Evolutionary conservation across 176 grass and related monocot genomes (phyloP), one percentile per base, ranked within the genome.

Genomic region (Ampelocalamus luodianensis): DNA sequence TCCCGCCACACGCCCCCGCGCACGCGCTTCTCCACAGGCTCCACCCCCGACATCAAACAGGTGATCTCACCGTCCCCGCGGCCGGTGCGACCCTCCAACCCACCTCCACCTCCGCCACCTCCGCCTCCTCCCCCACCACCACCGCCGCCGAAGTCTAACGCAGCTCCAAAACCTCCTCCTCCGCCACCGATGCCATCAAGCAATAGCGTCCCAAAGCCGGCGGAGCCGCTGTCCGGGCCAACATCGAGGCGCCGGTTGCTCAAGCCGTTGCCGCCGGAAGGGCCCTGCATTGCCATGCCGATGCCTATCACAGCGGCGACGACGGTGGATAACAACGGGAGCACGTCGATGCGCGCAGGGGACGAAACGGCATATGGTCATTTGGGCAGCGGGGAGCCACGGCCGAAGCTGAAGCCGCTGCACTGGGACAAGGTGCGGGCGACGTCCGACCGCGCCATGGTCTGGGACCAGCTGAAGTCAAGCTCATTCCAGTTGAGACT

Each of bases 341-440:
- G 87, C 87, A 82, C 90, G 63, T 90, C 89, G 17, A 45, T 64
- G 77, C 78, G 13, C 3, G 65, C 77, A 63, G 72, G 44, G 55
- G 88, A 87, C 20, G 83, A 81, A 18, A 46, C 50, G 1, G 87
- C 63, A 39, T 82, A 86, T 3, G 71, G 64, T 22, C 46, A 67
- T 63, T 76, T 68, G 38, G 75, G 80, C 40, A 81, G 81, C 42
- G 82, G 82, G n/a, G 92, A 94, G 63, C 56, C 81, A 8, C 91
- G 93, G 70, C 93, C 86, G 42, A 99, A 89, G 80, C 84, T 99
- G 66, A 99, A 99, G 93, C 93, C 96, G 13, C 93, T 99, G 84
- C 96, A 99, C 71, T 99, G 96, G 96, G 96, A 99, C 90, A 99
- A 96, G 80, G 93, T 99, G 76, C 91, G 88, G 54, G 91, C 96